These are phyloP conservation scores for Barbarea vulgaris DNA, from an alignment of 345 rosid species.

Conservation along the genomic window DNA sequence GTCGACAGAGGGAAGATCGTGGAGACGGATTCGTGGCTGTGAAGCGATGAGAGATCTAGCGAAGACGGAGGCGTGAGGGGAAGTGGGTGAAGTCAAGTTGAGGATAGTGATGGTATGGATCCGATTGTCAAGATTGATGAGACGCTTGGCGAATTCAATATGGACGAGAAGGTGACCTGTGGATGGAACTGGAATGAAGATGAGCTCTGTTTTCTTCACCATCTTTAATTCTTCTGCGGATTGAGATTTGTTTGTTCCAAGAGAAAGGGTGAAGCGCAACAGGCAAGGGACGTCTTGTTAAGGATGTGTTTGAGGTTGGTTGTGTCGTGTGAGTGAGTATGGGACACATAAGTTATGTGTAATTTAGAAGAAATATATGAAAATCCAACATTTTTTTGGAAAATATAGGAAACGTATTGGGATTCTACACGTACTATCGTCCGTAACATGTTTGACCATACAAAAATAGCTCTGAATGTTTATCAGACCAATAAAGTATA, in stretches of 20 bases:
- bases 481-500: no score
- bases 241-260: neutral
- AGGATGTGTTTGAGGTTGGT: neutral
- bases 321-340: neutral
- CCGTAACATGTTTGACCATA: no score
- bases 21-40: constrained; percentile 34
- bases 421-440: no score
- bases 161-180: constrained; percentile 55
- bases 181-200: constrained; percentile 40
- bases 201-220: constrained; percentile 32
- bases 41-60: constrained; percentile 41
- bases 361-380: neutral
- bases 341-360: neutral
- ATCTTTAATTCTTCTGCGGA: neutral
- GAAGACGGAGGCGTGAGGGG: constrained; percentile 37
- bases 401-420: no score
- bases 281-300: neutral
- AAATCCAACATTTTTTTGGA: neutral
- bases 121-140: constrained; percentile 42
- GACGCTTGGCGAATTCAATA: constrained; percentile 53
- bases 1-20: constrained; percentile 22
- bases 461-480: no score
- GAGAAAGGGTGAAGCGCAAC: neutral
- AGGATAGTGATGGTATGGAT: constrained; percentile 44
- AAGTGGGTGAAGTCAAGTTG: constrained; percentile 8